A percentile compares a stretch with the other conserved stretches of the same genome.
Conservation (phyloP, 768 basidiomycete genomes). For the Paxillus involutus region DNA sequence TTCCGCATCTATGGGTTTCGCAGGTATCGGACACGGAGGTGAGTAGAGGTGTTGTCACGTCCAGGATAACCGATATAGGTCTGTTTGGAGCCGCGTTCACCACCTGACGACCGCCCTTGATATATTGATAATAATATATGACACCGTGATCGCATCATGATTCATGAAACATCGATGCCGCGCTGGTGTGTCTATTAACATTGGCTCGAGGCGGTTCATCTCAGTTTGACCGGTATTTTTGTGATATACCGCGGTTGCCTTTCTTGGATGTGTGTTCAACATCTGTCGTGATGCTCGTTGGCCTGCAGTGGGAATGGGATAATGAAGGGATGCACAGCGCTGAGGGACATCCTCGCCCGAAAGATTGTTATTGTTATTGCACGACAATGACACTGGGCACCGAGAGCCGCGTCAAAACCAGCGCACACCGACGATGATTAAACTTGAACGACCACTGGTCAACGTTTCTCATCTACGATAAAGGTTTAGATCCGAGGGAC, state of each 20-base stretch:
- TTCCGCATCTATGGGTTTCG: too few relatives aligned
- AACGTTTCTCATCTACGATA: neutral
- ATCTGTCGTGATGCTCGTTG: too few relatives aligned
- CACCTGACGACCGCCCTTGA: neutral
- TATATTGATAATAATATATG: neutral
- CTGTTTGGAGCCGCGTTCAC: too few relatives aligned
- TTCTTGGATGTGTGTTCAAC: neutral
- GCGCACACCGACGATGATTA: neutral
- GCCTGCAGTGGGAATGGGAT: too few relatives aligned
- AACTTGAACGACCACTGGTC: too few relatives aligned
- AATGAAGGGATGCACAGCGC: too few relatives aligned
- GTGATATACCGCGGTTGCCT: neutral
- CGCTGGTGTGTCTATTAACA: neutral
- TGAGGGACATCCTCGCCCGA: neutral
- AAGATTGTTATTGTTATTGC: neutral
- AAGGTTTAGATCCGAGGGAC: neutral
- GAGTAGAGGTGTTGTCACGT: too few relatives aligned
- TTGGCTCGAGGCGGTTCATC: neutral
- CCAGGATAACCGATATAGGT: too few relatives aligned
- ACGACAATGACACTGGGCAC: neutral
- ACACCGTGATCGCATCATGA: neutral
- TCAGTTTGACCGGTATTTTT: neutral
- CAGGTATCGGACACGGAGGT: too few relatives aligned
- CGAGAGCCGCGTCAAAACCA: neutral
- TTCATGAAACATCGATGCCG: neutral